Evolutionary conservation across 306 rosid species (phyloP).

Genomic region (Mucuna pruriens): DNA sequence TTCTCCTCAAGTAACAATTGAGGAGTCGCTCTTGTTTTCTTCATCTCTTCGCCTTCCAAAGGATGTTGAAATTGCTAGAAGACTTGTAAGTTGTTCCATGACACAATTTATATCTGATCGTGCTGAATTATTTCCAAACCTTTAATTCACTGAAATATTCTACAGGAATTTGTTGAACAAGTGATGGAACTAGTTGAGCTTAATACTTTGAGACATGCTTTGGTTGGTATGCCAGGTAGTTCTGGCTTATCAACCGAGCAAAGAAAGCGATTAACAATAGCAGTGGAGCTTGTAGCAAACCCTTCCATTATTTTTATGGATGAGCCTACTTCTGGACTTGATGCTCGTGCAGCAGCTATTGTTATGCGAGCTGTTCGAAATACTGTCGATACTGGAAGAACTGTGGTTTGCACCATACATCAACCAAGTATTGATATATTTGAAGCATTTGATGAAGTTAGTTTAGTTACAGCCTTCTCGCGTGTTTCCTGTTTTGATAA

Average conservation of each 20-base stretch:
- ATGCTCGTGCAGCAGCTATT: constrained; percentile 93
- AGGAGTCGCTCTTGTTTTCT: constrained; percentile 86
- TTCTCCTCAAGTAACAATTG: constrained; percentile 92
- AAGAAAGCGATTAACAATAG: constrained; percentile 85
- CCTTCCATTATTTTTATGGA: constrained; percentile 96
- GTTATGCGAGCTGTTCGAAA: constrained; percentile 93
- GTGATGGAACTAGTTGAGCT: constrained; percentile 88
- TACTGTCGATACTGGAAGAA: constrained; percentile 94
- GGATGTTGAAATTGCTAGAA: constrained; percentile 65
- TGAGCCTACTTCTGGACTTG: constrained; percentile 96
- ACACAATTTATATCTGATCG: constrained; percentile 1
- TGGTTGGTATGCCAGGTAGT: constrained; percentile 91
- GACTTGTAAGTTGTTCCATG: constrained; percentile 53
- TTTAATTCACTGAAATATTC: constrained; percentile 27
- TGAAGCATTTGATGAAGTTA: constrained; percentile 93
- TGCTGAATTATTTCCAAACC: background rate
- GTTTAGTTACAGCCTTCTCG: constrained; percentile 22
- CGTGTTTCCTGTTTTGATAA: constrained; percentile 32
- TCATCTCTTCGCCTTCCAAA: constrained; percentile 86
- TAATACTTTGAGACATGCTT: constrained; percentile 67
- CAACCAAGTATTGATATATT: constrained; percentile 91
- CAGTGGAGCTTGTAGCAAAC: constrained; percentile 95
- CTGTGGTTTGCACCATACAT: constrained; percentile 93
- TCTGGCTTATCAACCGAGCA: constrained; percentile 92
- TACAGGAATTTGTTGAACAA: constrained; percentile 88